Evolutionary conservation across 176 grass and related monocot species (phyloP), one percentile per base, ranked within the genome.

Genomic region (Panicum miliaceum): DNA sequence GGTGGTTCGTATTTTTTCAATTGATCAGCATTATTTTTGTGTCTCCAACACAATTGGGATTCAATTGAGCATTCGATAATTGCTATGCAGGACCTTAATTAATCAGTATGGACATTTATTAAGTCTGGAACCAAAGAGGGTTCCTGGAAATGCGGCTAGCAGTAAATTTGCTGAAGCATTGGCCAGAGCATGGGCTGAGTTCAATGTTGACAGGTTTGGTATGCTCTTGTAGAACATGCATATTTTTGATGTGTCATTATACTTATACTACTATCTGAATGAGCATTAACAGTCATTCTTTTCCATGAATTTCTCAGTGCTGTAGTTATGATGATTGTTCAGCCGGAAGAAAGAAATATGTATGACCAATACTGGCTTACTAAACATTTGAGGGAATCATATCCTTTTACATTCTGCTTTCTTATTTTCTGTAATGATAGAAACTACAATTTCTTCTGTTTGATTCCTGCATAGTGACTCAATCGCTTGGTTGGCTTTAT

Each of bases 271-370:
- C 29, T 86, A 59, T 11, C 7, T 26, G 73, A 74, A 53, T 85
- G 78, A 68, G 22, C 36, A 65, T 71, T 65, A 37, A 82, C 64
- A 84, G 42, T 73, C 25, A 52, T 84, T 29, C 22, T 66, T 64
- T 81, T 76, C 58, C 43, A 46, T 84, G 47, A 5, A 35, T 86
- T 81, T 71, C 59, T 71, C 84, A 98, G 93, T 91, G 91, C 92
- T 78, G 87, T 95, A 69, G 75, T 98, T 82, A 93, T 93, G 91
- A 86, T 98, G 70, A 92, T 98, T 87, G 91, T 95, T 84, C 96
- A 98, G 86, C 81, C 64, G 26, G 96, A 98, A 85, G 96, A 98
- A 85, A 91, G 87, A 81, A 98, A 98, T 87, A 95, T 98, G 93
- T 98, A 98, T 81, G 96, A 98, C 62, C 96, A 98, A 88, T 88